phyloP scores from a whole-genome alignment of 2,329 filamentous ascomycete species.

The Fusarium verticillioides region DNA sequence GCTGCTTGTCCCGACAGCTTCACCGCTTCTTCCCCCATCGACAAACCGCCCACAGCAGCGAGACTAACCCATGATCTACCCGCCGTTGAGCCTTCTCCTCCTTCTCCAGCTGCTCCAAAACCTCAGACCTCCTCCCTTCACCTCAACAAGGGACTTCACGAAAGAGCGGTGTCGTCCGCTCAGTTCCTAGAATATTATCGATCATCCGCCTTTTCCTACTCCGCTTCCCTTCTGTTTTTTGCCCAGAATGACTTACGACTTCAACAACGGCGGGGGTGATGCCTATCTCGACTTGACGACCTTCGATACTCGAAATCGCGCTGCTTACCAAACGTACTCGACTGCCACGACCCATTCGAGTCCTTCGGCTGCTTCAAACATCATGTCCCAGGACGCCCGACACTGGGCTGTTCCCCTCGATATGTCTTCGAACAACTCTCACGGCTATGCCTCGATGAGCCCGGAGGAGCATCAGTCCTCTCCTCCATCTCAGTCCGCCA shows the following conservation, averaged over 20 bases:
- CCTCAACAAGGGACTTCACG: slow-evolving; percentile 48
- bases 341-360: slow-evolving; percentile 48
- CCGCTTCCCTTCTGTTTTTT: slow-evolving; percentile 49
- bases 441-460: slow-evolving; percentile 60
- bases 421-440: slow-evolving; percentile 57
- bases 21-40: slow-evolving; percentile 53
- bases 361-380: slow-evolving; percentile 48
- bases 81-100: slow-evolving; percentile 42
- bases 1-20: slow-evolving; percentile 50
- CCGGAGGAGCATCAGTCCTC: slow-evolving; percentile 62
- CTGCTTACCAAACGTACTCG: slow-evolving; percentile 51
- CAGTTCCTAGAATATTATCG: slow-evolving; percentile 51
- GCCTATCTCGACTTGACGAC: slow-evolving; percentile 67
- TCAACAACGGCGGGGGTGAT: slow-evolving; percentile 67
- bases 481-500: slow-evolving; percentile 62
- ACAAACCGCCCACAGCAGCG: slow-evolving; percentile 44
- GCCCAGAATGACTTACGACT: slow-evolving; percentile 67
- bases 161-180: slow-evolving; percentile 60
- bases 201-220: slow-evolving; percentile 43
- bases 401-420: slow-evolving; percentile 65
- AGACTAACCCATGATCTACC: slow-evolving; percentile 41
- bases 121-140: slow-evolving; percentile 47
- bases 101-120: slow-evolving; percentile 45
- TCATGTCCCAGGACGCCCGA: slow-evolving; percentile 51
- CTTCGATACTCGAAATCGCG: slow-evolving; percentile 68